Evolutionary conservation across 1,139 yeast species (phyloP), one percentile per base, ranked within the genome.

Genomic region (Pichia sp.): DNA sequence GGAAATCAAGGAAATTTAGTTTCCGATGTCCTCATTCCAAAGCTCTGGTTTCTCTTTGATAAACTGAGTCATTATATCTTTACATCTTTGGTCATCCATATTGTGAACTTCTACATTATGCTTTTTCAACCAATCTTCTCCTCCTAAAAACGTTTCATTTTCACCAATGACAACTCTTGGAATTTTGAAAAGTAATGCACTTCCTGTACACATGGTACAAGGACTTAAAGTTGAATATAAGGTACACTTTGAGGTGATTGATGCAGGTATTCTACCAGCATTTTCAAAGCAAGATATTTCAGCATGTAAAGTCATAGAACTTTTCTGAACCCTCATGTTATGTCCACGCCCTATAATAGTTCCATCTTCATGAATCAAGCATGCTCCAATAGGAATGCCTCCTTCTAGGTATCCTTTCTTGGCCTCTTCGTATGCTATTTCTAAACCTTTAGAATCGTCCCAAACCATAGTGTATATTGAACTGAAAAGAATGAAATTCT

Each of bases 131-230:
- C 77, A 77, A 28, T 79, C 84, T 59, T 89, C 96, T 6, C 74
- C 80, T 12, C 96, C 96, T 33, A 71, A 51, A 53, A 83, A 89
- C 21, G 82, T 88, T 39, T 64, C 74, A 61, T 86, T 86, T 61
- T 89, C 97, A 18, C 96, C 96, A 62, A 86, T 57, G 0, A 89
- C 96, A 28, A 86, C 83, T 50, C 96, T 70, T 52, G 79, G 78
- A 50, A 89, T 72, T 28, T 95, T 95, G 63, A 88, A 89, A 70
- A 89, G 69, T 42, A 89, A 58, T 51, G 93, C 84, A 14, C 96
- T 95, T 17, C 97, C 97, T 7, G 94, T 76, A 58, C 97, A 89
- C 96, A 89, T 89, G 51, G 79, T 71, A 61, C 97, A 89, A 3
- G 97, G 96, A 6, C 95, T 84, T 50, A 89, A 68, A 0, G 96